These are phyloP conservation scores for Acacia crassicarpa DNA, from an alignment of 306 rosid genomes.

Conservation along the genomic window DNA sequence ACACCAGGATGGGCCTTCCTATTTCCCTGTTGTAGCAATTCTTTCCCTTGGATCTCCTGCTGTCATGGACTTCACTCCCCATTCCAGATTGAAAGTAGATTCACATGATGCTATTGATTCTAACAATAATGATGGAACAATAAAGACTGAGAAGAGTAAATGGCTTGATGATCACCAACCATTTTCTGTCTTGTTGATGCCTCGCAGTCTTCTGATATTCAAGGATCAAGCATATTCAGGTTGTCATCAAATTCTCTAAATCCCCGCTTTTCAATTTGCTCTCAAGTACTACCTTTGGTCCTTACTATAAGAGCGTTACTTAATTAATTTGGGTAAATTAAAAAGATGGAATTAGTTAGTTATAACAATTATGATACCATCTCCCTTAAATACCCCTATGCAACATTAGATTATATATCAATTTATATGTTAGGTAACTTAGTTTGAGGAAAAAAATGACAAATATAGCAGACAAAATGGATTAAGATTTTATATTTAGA, in stretches of 20 bases:
- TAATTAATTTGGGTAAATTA: too few species aligned
- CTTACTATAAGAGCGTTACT: too few species aligned
- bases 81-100: constrained; percentile 60
- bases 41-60: constrained; percentile 83
- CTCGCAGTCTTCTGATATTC: constrained; percentile 78
- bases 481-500: too few species aligned
- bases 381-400: too few species aligned
- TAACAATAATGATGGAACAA: constrained; percentile 32
- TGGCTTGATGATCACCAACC: constrained; percentile 51
- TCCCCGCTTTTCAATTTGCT: not conserved
- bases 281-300: not conserved
- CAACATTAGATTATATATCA: too few species aligned
- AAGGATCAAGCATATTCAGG: constrained; percentile 88
- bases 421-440: too few species aligned
- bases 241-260: constrained; percentile 33
- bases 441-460: too few species aligned
- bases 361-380: too few species aligned
- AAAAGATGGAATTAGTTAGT: too few species aligned
- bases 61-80: constrained; percentile 91
- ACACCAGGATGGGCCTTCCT: constrained; percentile 94
- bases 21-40: constrained; percentile 88
- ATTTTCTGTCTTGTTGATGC: constrained; percentile 72
- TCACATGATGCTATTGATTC: constrained; percentile 27
- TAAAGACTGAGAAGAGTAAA: constrained; percentile 38
- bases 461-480: too few species aligned